A percentile compares a stretch with the other conserved stretches of the same genome.
Evolutionary conservation across 2,329 filamentous ascomycete species (phyloP).

Genomic region (Thielaviopsis euricoi): DNA sequence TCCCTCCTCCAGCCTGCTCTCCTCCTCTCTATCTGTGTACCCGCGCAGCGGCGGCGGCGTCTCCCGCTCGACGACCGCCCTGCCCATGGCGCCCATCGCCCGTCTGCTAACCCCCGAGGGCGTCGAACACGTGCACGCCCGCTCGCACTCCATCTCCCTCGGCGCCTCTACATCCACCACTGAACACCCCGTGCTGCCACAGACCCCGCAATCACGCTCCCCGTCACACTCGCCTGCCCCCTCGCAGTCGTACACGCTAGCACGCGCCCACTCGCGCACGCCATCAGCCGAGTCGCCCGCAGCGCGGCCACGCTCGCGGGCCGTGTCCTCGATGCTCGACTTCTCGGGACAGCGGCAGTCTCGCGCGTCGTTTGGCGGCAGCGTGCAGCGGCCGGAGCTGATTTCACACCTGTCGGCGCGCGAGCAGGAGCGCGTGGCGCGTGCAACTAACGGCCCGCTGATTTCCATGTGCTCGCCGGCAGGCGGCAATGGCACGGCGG

Average conservation of each 20-base stretch:
- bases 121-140: not conserved
- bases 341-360: not conserved
- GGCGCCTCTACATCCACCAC: constrained; percentile 27
- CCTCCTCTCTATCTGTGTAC: not conserved
- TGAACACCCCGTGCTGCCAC: constrained; percentile 24
- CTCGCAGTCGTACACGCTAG: constrained; percentile 19
- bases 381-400: constrained; percentile 41
- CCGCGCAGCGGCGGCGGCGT: not conserved
- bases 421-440: constrained; percentile 78
- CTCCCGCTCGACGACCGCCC: not conserved
- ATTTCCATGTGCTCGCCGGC: constrained; percentile 37
- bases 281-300: constrained; percentile 24
- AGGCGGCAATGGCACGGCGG: constrained; percentile 23
- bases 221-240: not conserved
- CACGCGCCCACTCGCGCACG: constrained; percentile 28
- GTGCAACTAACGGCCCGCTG: constrained; percentile 61
- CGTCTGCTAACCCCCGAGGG: constrained; percentile 10
- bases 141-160: constrained; percentile 19
- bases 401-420: constrained; percentile 57
- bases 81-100: not conserved
- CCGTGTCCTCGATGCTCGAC: not conserved
- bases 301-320: constrained; percentile 23
- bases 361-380: not conserved
- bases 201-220: not conserved
- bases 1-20: not conserved